These are phyloP conservation scores for Hippophae rhamnoides DNA, from an alignment of 306 rosid species.

Conservation along the genomic window DNA sequence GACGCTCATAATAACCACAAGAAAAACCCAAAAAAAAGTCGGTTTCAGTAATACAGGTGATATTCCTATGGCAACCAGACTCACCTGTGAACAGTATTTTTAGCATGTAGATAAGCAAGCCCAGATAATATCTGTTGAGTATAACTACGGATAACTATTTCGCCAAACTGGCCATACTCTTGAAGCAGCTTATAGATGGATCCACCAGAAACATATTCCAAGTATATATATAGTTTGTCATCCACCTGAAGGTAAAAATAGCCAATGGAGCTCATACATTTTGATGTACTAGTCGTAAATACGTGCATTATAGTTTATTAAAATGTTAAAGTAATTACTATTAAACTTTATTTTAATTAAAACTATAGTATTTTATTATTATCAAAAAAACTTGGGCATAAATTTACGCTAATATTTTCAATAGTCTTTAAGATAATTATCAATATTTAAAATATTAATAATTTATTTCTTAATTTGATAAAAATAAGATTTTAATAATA, in stretches of 20 bases:
- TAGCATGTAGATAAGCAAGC: constrained; percentile 83
- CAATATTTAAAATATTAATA: too few relatives aligned
- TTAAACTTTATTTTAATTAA: too few relatives aligned
- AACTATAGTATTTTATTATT: too few relatives aligned
- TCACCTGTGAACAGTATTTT: constrained; percentile 88
- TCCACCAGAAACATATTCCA: constrained; percentile 93
- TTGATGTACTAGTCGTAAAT: neutral
- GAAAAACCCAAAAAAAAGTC: constrained; percentile 1
- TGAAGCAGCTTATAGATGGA: constrained; percentile 53
- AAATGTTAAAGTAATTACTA: too few relatives aligned
- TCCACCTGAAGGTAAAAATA: constrained; percentile 28
- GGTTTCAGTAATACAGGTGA: neutral
- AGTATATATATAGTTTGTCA: constrained; percentile 36
- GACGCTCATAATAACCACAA: neutral
- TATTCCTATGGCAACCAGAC: constrained; percentile 2
- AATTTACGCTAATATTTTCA: too few relatives aligned
- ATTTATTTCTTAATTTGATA: too few relatives aligned
- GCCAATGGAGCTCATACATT: constrained; percentile 3
- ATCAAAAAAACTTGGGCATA: too few relatives aligned
- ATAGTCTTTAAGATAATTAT: too few relatives aligned
- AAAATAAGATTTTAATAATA: too few relatives aligned
- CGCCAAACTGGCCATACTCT: constrained; percentile 43
- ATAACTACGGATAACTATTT: constrained; percentile 41
- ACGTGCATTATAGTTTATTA: too few relatives aligned
- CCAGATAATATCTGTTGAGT: constrained; percentile 61